Evolutionary conservation across 139 green algal genomes (phyloP).

Genomic region (Chlorella sp.): DNA sequence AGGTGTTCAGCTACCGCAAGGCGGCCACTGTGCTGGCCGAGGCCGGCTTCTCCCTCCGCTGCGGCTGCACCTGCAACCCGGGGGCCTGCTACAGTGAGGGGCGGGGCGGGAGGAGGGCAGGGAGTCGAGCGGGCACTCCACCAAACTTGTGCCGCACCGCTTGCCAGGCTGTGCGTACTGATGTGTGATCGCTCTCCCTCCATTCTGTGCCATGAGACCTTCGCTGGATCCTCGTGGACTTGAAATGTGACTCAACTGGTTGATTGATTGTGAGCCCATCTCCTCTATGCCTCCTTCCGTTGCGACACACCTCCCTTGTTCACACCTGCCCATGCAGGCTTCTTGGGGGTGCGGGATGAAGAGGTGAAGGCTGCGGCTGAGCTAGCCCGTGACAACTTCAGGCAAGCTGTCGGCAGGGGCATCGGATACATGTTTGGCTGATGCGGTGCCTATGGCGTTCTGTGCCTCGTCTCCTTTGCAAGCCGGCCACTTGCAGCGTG

Average conservation of each 20-base stretch:
- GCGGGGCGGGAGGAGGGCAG: not conserved
- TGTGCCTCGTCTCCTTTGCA: too few relatives aligned
- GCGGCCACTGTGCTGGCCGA: constrained; percentile 61
- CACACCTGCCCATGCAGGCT: not conserved
- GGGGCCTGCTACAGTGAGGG: constrained; percentile 39
- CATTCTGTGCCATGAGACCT: too few relatives aligned
- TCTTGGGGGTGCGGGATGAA: constrained; percentile 31
- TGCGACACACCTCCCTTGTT: not conserved
- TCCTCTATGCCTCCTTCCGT: not conserved
- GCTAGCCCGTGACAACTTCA: constrained; percentile 14
- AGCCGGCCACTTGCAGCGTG: not conserved
- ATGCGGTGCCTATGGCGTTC: too few relatives aligned
- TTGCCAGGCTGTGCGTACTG: not conserved
- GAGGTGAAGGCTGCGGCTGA: constrained; percentile 63
- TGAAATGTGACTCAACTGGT: too few relatives aligned
- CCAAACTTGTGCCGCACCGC: not conserved
- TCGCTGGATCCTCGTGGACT: too few relatives aligned
- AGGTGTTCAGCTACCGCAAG: constrained; percentile 65
- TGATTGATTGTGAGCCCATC: too few relatives aligned
- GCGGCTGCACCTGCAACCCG: constrained; percentile 64
- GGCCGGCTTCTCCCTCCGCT: constrained; percentile 77
- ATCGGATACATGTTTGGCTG: too few relatives aligned
- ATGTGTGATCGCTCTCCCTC: too few relatives aligned
- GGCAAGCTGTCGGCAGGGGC: not conserved
- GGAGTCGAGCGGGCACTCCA: not conserved